Conservation (phyloP, 495 filamentous ascomycete species). For the Aspergillus incahuasiensis region DNA sequence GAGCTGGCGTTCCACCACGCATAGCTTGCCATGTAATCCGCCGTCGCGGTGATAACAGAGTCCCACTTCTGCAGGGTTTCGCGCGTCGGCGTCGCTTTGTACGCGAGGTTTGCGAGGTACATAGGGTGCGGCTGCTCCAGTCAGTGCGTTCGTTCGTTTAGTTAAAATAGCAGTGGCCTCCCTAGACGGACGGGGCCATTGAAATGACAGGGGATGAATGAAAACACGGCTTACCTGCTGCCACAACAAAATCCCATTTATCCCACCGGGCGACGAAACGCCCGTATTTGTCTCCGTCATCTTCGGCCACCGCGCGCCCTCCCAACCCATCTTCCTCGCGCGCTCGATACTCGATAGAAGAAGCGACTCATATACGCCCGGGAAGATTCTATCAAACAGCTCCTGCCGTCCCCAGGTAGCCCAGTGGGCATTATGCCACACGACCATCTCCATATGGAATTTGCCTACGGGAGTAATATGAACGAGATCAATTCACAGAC, state of each 20-base stretch:
- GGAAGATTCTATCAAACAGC: slow-evolving; percentile 13
- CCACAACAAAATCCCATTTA: slow-evolving; percentile 16
- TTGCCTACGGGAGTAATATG: too few relatives aligned
- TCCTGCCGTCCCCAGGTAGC: slow-evolving; percentile 17
- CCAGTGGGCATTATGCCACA: slow-evolving; percentile 20
- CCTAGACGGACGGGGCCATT: too few relatives aligned
- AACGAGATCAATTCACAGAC: too few relatives aligned
- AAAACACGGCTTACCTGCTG: slow-evolving; percentile 9
- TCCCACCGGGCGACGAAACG: slow-evolving; percentile 14
- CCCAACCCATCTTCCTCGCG: slow-evolving; percentile 17
- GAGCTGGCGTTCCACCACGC: slow-evolving; percentile 14
- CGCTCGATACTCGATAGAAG: slow-evolving; percentile 11
- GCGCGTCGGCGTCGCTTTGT: slow-evolving; percentile 12
- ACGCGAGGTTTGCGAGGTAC: slow-evolving; percentile 16
- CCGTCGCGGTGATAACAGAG: slow-evolving; percentile 8
- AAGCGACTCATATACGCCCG: slow-evolving; percentile 10
- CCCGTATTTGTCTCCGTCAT: slow-evolving; percentile 17
- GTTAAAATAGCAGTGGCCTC: not conserved
- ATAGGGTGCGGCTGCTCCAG: slow-evolving; percentile 12
- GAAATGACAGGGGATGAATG: not conserved
- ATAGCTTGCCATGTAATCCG: slow-evolving; percentile 17
- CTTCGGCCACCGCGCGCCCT: slow-evolving; percentile 15
- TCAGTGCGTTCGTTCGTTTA: too few relatives aligned
- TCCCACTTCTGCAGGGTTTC: slow-evolving; percentile 13
- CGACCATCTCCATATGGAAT: slow-evolving; percentile 20